A percentile compares a stretch with the other conserved stretches of the same genome.
phyloP scores from a whole-genome alignment of 73 alveolate species.

The Tetrahymena malaccensis region DNA sequence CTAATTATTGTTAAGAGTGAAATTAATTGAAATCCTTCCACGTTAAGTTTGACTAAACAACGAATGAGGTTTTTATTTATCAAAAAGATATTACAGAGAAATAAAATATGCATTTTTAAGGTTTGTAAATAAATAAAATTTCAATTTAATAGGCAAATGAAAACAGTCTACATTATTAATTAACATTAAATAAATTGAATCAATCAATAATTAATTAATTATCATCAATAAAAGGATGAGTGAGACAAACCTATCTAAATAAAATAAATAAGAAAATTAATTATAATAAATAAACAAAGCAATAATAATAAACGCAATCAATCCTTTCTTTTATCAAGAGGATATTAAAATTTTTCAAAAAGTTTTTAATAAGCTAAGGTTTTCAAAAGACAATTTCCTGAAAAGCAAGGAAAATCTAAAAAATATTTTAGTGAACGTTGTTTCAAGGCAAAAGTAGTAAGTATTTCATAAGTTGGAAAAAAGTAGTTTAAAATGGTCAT shows the following conservation, averaged over 20 bases:
- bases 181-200: background rate
- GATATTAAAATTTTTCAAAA: background rate
- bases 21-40: background rate
- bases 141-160: background rate
- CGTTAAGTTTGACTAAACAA: background rate
- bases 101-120: background rate
- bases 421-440: background rate
- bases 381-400: background rate
- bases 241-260: background rate
- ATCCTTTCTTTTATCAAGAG: background rate
- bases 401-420: background rate
- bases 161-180: background rate
- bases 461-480: background rate
- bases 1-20: background rate
- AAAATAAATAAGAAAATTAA: background rate
- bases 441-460: background rate
- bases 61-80: background rate
- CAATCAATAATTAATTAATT: background rate
- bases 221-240: background rate
- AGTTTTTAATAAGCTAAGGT: background rate
- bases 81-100: background rate
- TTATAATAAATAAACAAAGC: background rate
- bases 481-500: constrained; percentile 74
- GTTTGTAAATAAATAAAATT: background rate
- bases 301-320: background rate